These are phyloP conservation scores for Phialemoniopsis sp. DNA, from an alignment of 2,329 filamentous ascomycete species.

Conservation along the genomic window DNA sequence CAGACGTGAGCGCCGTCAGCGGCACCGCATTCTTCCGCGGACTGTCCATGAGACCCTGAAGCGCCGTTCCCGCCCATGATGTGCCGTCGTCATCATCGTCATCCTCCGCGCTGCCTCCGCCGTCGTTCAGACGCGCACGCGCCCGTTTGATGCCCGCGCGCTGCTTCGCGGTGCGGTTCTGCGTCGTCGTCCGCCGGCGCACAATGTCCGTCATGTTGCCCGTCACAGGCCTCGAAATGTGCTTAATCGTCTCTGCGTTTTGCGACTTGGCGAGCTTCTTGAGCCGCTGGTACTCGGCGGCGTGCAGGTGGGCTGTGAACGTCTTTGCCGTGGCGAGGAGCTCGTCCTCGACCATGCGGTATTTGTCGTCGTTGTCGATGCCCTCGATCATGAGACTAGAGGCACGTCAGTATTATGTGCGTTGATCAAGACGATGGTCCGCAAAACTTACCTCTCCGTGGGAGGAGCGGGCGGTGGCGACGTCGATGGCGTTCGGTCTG, in stretches of 20 bases:
- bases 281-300: constrained; percentile 70
- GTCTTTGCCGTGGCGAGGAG: constrained; percentile 61
- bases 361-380: constrained; percentile 64
- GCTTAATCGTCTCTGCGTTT: constrained; percentile 46
- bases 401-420: background rate
- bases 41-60: constrained; percentile 39
- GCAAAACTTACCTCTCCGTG: constrained; percentile 15
- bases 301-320: constrained; percentile 73
- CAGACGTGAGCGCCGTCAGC: background rate
- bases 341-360: constrained; percentile 83
- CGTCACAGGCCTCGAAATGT: constrained; percentile 48
- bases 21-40: constrained; percentile 21
- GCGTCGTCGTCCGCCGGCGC: constrained; percentile 26
- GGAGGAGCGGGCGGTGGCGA: constrained; percentile 22
- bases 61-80: constrained; percentile 28
- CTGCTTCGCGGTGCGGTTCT: constrained; percentile 29
- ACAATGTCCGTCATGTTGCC: constrained; percentile 30
- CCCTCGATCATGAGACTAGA: constrained; percentile 61
- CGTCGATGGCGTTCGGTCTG: constrained; percentile 21
- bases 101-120: constrained; percentile 14
- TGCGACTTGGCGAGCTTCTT: constrained; percentile 51
- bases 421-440: background rate
- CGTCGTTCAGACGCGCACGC: constrained; percentile 4
- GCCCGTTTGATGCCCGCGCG: constrained; percentile 18
- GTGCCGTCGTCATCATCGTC: constrained; percentile 21